Percentiles rank a stretch among this genome's conserved stretches.
These are phyloP conservation scores for Fusarium sp. DNA, from an alignment of 2,329 filamentous ascomycete species.

Conservation along the genomic window DNA sequence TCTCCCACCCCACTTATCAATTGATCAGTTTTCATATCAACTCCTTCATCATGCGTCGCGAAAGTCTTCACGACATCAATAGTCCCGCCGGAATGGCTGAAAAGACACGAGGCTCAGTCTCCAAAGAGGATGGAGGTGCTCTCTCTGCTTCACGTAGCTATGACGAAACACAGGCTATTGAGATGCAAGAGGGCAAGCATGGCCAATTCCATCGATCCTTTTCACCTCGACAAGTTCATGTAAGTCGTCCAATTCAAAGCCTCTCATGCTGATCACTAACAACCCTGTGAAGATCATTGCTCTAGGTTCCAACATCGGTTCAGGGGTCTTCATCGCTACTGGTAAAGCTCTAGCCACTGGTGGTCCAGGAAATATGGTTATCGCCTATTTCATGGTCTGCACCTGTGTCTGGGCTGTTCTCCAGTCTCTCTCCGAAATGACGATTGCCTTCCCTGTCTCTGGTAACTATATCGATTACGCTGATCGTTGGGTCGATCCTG, in stretches of 20 bases:
- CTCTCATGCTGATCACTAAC: not conserved
- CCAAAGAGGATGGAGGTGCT: conserved; percentile 22
- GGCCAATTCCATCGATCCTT: conserved; percentile 45
- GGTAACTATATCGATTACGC: conserved; percentile 43
- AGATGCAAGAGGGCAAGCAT: conserved; percentile 26
- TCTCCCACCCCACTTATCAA: not conserved
- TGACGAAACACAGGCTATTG: conserved; percentile 21
- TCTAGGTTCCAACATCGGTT: conserved; percentile 40
- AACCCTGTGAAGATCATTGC: conserved; percentile 28
- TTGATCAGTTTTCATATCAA: not conserved
- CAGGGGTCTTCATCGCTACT: conserved; percentile 39
- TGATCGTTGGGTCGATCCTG: conserved; percentile 37
- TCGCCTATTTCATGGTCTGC: conserved; percentile 40
- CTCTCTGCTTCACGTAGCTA: conserved; percentile 19
- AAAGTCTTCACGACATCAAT: conserved; percentile 25
- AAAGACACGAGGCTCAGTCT: conserved; percentile 22
- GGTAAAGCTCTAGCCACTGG: conserved; percentile 40
- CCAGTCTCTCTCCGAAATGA: conserved; percentile 40
- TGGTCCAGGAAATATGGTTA: conserved; percentile 38
- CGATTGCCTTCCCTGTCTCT: conserved; percentile 38
- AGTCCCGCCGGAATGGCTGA: conserved; percentile 15
- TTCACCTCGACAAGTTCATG: conserved; percentile 40
- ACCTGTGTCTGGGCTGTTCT: conserved; percentile 39
- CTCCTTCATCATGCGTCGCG: conserved; percentile 19
- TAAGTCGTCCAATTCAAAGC: not conserved